Base-by-base conservation (phyloP, 192 early-diverging fungal genomes). In the Borealophlyctis nickersoniae region DNA sequence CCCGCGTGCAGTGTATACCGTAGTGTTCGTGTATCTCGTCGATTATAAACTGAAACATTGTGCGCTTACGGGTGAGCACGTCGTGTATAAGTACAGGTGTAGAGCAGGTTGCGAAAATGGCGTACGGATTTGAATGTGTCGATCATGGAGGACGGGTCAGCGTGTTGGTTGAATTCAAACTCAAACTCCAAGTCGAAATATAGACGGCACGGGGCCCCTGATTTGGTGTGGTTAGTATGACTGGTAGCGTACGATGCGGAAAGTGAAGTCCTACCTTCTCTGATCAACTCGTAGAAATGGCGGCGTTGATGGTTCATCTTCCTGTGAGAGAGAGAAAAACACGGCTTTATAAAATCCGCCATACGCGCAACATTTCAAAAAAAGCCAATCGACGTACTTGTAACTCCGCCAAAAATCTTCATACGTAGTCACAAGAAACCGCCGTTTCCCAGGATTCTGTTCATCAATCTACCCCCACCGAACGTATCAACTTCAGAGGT, bases 151-250 rank as follows among this genome's bases (percentile, higher is more conserved):
- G 32, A 19, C 45, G 13, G 13, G 36, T 73, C 60, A 16, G 23
- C 14, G 22, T 24, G 7, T 2, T 58, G 66, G 71, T 71, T 71
- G 19, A 36, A 65, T 2, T 23, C 58, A 29, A 51, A 22, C 16
- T 56, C 54, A 52, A 50, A 73, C 49, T 73, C 72, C 3, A 73
- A n/a, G 54, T 73, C 72, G 35, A 73, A 73, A 53, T 73, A 73
- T 33, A 71, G 39, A 24, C 56, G 49, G 64, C 66, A 69, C n/a
- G 72, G 55, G 19, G 19, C 39, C 9, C 39, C 39, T 45, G 19
- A 19, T 13, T 45, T 19, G 19, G 19, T 13, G 19, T 13, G 19
- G 39, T 45, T 19, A 45, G 19, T 45, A 45, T 19, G 39, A 19
- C 39, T 13, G 7, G 9, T 45, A 7, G 9, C 39, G 39, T 45